phyloP scores from a whole-genome alignment of 805 yeast species.

The Dipodascus albidus region DNA sequence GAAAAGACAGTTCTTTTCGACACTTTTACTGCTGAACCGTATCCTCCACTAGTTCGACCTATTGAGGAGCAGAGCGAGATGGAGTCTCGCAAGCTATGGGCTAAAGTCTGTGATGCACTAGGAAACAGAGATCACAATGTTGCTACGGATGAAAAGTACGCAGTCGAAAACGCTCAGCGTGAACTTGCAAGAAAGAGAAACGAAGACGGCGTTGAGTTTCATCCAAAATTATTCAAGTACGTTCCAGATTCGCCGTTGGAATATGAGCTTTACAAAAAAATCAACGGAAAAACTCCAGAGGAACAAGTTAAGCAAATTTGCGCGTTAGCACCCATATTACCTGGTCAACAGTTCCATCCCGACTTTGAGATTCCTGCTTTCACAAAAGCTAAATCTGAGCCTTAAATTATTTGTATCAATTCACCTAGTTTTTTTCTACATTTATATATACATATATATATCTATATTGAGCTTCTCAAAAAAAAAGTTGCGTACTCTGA shows the following conservation, averaged over 20 bases:
- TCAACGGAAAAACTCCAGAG: conserved; percentile 40
- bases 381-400: conserved; percentile 31
- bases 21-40: conserved; percentile 40
- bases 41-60: conserved; percentile 65
- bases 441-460: not conserved
- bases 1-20: conserved; percentile 46
- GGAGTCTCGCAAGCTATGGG: conserved; percentile 82
- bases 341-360: conserved; percentile 62
- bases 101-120: conserved; percentile 70
- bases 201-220: conserved; percentile 71
- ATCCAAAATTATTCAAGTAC: conserved; percentile 63
- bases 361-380: conserved; percentile 61
- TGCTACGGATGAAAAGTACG: conserved; percentile 83
- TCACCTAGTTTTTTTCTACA: not conserved
- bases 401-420: not conserved
- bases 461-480: no score
- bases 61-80: conserved; percentile 64
- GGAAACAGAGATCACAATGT: conserved; percentile 62
- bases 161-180: conserved; percentile 84
- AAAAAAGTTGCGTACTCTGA: no score
- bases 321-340: conserved; percentile 65
- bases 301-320: conserved; percentile 47
- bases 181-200: conserved; percentile 54
- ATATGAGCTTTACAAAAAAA: conserved; percentile 53
- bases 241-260: conserved; percentile 37